phyloP scores from a whole-genome alignment of 192 early-diverging fungal genomes.

The Obelidium mucronatum region DNA sequence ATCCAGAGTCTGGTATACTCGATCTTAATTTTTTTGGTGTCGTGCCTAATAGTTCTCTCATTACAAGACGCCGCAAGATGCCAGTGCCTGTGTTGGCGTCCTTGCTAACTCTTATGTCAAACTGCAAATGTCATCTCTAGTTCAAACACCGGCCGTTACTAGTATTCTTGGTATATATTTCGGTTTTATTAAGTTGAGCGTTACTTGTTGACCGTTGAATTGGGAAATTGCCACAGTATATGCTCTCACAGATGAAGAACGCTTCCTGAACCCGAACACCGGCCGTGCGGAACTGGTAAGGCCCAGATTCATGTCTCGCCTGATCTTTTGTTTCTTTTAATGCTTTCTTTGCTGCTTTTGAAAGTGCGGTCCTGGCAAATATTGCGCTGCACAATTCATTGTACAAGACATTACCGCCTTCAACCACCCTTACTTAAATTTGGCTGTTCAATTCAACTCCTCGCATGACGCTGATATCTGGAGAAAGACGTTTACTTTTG shows the following conservation, averaged over 20 bases:
- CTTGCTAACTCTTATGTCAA: conserved; percentile 16
- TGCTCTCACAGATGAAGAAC: conserved; percentile 39
- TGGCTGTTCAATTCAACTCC: conserved; percentile 27
- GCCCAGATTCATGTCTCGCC: background rate
- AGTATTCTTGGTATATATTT: conserved; percentile 2
- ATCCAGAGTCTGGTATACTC: too few relatives aligned
- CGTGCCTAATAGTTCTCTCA: too few relatives aligned
- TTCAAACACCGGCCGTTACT: background rate
- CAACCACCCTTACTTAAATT: conserved; percentile 38
- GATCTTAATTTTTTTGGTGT: too few relatives aligned
- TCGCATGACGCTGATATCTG: conserved; percentile 1
- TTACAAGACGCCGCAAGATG: conserved; percentile 9
- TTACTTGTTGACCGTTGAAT: background rate
- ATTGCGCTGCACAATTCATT: conserved; percentile 40
- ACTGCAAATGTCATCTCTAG: background rate
- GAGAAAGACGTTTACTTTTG: conserved; percentile 66
- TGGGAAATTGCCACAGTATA: conserved; percentile 45
- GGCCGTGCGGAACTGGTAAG: conserved; percentile 27
- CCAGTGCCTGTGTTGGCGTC: conserved; percentile 13
- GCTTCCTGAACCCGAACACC: conserved; percentile 25
- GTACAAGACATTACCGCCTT: conserved; percentile 34
- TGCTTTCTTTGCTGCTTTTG: background rate
- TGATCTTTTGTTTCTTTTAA: background rate
- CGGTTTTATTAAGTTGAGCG: background rate
- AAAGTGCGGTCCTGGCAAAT: conserved; percentile 33